Evolutionary conservation across 805 yeast genomes (phyloP), one percentile per base, ranked within the genome.

Genomic region (Yamadazyma sp.): DNA sequence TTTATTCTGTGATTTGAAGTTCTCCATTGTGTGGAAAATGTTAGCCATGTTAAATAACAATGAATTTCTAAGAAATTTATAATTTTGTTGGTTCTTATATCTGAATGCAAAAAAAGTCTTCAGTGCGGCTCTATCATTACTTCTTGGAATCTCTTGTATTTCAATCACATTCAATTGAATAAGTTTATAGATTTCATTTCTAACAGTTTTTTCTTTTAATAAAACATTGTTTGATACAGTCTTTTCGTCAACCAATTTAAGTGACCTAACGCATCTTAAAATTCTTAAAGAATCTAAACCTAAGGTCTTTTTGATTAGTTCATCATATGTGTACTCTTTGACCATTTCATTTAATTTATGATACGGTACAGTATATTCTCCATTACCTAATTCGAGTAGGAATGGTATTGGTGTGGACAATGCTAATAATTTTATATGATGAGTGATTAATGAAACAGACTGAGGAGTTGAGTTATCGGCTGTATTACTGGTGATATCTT

Each of bases 101-200:
- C 87, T 74, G 70, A 87, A 93, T 22, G 89, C 70, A 54, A 78
- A 93, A 19, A 85, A 82, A 1, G 97, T 82, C 47, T 95, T 78
- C 26, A 86, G 79, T 0, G 97, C 95, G 2, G 95, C 89, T 47
- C 98, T 73, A 56, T 93, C 98, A 16, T 79, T 81, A 7, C 95
- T 82, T 50, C 91, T 76, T 9, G 98, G 97, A 19, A 93, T 83
- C 62, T 93, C 98, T 60, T 91, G 98, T 23, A 89, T 73, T 53
- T 91, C 96, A 13, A 89, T 65, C 13, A 85, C 73, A 42, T 89
- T 87, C 44, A 78, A 70, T 35, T 73, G 75, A 18, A 85, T 73
- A 35, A 93, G 63, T 22, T 76, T 74, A 30, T 82, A 75, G 28
- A 88, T 62, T 28, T 82, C 78, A 25, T 80, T 78, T 38, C 96